These are phyloP conservation scores for Lavandula angustifolia DNA, from an alignment of 257 asterid genomes.

Conservation along the genomic window DNA sequence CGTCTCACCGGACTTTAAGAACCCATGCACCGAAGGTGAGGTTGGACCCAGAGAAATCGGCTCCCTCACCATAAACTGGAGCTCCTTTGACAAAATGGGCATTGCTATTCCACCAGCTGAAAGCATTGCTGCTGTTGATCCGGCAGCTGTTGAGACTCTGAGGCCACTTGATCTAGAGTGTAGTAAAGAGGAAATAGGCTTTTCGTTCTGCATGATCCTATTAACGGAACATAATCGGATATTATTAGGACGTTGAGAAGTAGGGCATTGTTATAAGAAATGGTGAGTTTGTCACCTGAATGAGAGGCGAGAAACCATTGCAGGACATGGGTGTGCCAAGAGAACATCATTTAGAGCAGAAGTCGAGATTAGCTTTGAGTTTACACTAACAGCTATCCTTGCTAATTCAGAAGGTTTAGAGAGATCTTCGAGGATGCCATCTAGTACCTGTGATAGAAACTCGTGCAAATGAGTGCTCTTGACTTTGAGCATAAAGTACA, in stretches of 20 bases:
- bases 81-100: slow-evolving; percentile 69
- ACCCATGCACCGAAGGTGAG: slow-evolving; percentile 47
- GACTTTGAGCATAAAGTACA: background rate
- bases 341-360: slow-evolving; percentile 69
- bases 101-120: slow-evolving; percentile 69
- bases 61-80: slow-evolving; percentile 76
- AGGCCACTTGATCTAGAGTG: slow-evolving; percentile 81
- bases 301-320: slow-evolving; percentile 66
- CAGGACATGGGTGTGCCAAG: slow-evolving; percentile 73
- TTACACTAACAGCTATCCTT: slow-evolving; percentile 58
- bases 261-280: slow-evolving; percentile 9
- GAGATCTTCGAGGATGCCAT: slow-evolving; percentile 57
- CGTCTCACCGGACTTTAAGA: slow-evolving; percentile 47
- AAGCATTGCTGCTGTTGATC: slow-evolving; percentile 85
- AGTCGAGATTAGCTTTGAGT: slow-evolving; percentile 53
- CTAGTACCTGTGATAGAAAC: slow-evolving; percentile 45
- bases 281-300: slow-evolving; percentile 48
- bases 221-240: background rate
- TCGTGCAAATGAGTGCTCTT: background rate
- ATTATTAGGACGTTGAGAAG: background rate
- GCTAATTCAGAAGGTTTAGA: slow-evolving; percentile 60
- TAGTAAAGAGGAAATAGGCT: slow-evolving; percentile 41
- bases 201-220: slow-evolving; percentile 45
- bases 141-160: slow-evolving; percentile 79
- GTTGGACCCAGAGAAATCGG: slow-evolving; percentile 53